Conservation (phyloP, 2,329 filamentous ascomycete genomes). For the Aspergillus versicolor region DNA sequence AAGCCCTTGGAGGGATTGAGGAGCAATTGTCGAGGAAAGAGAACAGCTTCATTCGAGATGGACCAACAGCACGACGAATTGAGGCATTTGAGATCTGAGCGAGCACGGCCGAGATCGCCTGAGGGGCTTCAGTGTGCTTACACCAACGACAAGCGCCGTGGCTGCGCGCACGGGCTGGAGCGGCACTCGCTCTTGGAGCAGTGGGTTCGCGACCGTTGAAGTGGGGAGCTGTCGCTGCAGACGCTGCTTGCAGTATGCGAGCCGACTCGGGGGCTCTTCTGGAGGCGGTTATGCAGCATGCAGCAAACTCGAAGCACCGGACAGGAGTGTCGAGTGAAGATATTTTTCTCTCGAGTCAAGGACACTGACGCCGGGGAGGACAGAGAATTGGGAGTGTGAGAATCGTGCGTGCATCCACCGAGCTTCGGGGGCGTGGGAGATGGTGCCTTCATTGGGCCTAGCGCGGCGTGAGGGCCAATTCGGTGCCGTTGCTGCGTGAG, state of each 20-base stretch:
- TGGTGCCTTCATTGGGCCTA: no score
- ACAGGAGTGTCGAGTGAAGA: no score
- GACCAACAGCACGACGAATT: conserved; percentile 30
- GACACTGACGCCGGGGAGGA: no score
- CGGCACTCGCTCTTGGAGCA: neutral
- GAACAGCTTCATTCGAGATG: conserved; percentile 14
- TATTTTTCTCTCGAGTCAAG: no score
- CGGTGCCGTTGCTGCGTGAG: no score
- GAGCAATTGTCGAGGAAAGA: conserved; percentile 2
- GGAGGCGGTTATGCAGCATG: neutral
- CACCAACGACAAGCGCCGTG: neutral
- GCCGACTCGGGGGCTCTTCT: neutral
- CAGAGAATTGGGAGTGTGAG: no score
- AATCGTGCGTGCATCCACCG: no score
- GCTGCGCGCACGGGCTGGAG: neutral
- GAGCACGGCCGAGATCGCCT: conserved; percentile 30
- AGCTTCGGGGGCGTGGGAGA: no score
- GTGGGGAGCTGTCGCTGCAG: neutral
- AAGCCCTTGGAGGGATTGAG: conserved; percentile 22
- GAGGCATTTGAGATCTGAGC: conserved; percentile 29
- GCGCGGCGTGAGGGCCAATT: no score
- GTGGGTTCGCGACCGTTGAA: neutral
- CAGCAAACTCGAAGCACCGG: no score
- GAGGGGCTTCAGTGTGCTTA: conserved; percentile 21
- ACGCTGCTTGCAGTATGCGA: neutral